phyloP scores from a whole-genome alignment of 1,284 basidiomycete species.

The Schizophyllum commune region DNA sequence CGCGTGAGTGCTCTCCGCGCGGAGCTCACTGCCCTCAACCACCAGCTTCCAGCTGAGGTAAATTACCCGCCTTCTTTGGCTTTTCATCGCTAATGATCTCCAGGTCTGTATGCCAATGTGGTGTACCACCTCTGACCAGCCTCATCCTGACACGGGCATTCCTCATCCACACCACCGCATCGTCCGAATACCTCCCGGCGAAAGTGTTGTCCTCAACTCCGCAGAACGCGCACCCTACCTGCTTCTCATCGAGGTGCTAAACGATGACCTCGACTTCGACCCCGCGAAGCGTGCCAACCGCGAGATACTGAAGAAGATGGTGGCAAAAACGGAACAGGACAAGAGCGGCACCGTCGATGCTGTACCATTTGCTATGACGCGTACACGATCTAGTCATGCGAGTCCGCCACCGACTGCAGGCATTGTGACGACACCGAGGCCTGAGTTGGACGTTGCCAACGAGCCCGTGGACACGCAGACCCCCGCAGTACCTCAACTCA shows the following conservation, averaged over 20 bases:
- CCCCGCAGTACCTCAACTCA: neutral
- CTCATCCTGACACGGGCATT: constrained; percentile 28
- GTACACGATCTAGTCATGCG: neutral
- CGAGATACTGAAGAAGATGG: constrained; percentile 79
- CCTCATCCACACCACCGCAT: constrained; percentile 86
- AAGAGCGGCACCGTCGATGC: constrained; percentile 49
- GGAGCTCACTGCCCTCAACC: constrained; percentile 93
- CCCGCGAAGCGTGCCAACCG: constrained; percentile 79
- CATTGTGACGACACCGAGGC: constrained; percentile 14
- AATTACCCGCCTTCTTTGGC: constrained; percentile 2
- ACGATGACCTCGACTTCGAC: constrained; percentile 92
- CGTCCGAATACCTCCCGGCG: constrained; percentile 94
- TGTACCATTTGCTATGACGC: constrained; percentile 28
- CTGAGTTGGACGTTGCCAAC: constrained; percentile 14
- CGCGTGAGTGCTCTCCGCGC: constrained; percentile 93
- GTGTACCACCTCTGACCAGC: constrained; percentile 72
- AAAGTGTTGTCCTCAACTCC: constrained; percentile 97
- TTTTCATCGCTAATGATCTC: constrained; percentile 5
- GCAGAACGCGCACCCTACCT: constrained; percentile 95
- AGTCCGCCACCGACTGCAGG: constrained; percentile 14
- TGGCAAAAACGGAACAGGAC: constrained; percentile 49
- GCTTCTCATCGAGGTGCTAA: constrained; percentile 87
- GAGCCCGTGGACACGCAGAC: constrained; percentile 1
- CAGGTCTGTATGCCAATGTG: constrained; percentile 97
- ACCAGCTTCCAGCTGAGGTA: constrained; percentile 92